Percentiles rank a stretch among this genome's conserved stretches.
phyloP scores from a whole-genome alignment of 2,329 filamentous ascomycete species.

The Neonectria ditissima region DNA sequence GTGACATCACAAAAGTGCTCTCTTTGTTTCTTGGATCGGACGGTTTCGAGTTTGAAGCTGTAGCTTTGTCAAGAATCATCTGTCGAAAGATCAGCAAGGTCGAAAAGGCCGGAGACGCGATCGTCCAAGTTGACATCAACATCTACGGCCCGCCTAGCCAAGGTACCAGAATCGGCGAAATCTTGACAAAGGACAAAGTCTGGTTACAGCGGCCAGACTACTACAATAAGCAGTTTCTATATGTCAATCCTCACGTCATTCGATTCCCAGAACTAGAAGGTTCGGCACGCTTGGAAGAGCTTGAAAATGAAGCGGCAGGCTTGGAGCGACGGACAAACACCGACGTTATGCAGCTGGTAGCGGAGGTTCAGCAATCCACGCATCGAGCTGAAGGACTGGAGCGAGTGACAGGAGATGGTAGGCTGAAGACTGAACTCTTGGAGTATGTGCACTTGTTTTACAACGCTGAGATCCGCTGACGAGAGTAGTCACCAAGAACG shows the following conservation, averaged over 20 bases:
- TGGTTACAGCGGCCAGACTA: conserved; percentile 52
- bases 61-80: conserved; percentile 23
- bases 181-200: conserved; percentile 45
- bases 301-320: not conserved
- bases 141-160: conserved; percentile 49
- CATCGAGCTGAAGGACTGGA: conserved; percentile 36
- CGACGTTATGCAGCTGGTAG: conserved; percentile 21
- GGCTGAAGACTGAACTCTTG: conserved; percentile 41
- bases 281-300: not conserved
- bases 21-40: not conserved
- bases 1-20: conserved; percentile 10
- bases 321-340: not conserved
- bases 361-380: conserved; percentile 35
- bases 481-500: conserved; percentile 52
- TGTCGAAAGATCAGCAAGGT: conserved; percentile 41
- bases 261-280: conserved; percentile 12
- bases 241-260: conserved; percentile 32
- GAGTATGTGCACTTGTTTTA: conserved; percentile 31
- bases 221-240: conserved; percentile 17
- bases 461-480: not conserved
- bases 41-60: conserved; percentile 26
- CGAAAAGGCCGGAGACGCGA: conserved; percentile 44
- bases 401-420: conserved; percentile 33
- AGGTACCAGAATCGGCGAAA: conserved; percentile 41
- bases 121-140: conserved; percentile 49